Evolutionary conservation across 306 rosid genomes (phyloP), one percentile per base, ranked within the genome.

Genomic region (Hippophae gyantsensis): DNA sequence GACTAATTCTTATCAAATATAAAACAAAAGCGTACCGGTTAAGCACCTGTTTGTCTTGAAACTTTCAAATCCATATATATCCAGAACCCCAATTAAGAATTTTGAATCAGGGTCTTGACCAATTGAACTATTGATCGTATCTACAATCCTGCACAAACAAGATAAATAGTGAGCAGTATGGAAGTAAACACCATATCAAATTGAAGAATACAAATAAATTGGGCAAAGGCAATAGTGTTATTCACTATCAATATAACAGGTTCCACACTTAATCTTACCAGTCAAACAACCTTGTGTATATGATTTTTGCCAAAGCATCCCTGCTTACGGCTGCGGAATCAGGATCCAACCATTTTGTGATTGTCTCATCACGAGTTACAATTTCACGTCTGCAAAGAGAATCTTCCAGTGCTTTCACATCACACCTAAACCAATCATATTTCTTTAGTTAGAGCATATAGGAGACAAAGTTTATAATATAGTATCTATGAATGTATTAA

Each of bases 21-120:
- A 45, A 68, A 76, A 68, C 67, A 74, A 74, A 75, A 32, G 78
- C 64, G 56, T 66, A 74, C 72, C 73, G 42, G 67, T 54, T 75
- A 78, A 66, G 81, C 81, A 93, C 99, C 99, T 93, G 97, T 93
- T 93, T 62, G 94, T 89, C 84, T 86, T 89, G 89, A 93, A 93
- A 89, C 97, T 93, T 81, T 93, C 99, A 75, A 93, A 93, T 72
- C 99, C 99, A 73, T 93, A 93, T 57, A 93, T 93, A 82, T 93
- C 99, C 79, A 93, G 86, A 72, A 93, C 99, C 1, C 99, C 99
- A 61, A 93, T 93, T 69, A 93, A 65, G 71, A 69, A 77, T 70
- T 82, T 93, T 1, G 99, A 93, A 50, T 84, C 71, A 13, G 97
- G 90, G 68, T 93, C 99, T 75, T 93, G 99, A 51, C 99, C 99